A percentile compares a stretch with the other conserved stretches of the same genome.
phyloP scores from a whole-genome alignment of 176 grass and related monocot species.

The Musa schizocarpa region DNA sequence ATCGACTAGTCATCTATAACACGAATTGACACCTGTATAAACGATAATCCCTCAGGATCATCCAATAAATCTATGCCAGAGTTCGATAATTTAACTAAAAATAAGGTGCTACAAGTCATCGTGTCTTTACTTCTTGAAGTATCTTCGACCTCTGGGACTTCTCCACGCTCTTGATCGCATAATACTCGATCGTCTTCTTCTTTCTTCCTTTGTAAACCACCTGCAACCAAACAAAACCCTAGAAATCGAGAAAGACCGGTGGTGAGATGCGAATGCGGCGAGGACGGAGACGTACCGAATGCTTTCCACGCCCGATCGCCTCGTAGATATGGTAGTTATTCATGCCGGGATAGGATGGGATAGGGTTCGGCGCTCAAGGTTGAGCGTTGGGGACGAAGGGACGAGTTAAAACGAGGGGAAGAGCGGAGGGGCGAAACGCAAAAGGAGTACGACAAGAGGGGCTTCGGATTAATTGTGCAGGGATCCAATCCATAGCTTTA shows the following conservation, averaged over 20 bases:
- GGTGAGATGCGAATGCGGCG: neutral
- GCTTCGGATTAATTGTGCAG: too few relatives aligned
- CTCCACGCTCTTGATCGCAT: slow-evolving; percentile 95
- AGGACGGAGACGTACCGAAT: slow-evolving; percentile 48
- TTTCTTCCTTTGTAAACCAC: slow-evolving; percentile 92
- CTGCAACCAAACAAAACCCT: slow-evolving; percentile 18
- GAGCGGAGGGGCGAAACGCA: too few relatives aligned
- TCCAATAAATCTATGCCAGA: too few relatives aligned
- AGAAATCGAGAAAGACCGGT: neutral
- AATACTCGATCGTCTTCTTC: slow-evolving; percentile 98
- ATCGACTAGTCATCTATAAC: neutral
- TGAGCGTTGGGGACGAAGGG: too few relatives aligned
- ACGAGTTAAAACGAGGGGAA: too few relatives aligned
- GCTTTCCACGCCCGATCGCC: slow-evolving; percentile 90
- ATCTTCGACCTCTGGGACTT: slow-evolving; percentile 93
- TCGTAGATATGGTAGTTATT: slow-evolving; percentile 99
- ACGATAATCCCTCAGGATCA: neutral
- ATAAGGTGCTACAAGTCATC: neutral
- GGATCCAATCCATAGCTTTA: too few relatives aligned
- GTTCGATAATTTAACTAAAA: neutral
- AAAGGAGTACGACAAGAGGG: too few relatives aligned
- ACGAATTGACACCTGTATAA: neutral
- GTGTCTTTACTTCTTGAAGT: slow-evolving; percentile 77
- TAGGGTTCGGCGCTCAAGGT: neutral
- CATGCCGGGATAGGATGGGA: slow-evolving; percentile 26